These are phyloP conservation scores for Kregervanrija fluxuum DNA, from an alignment of 805 yeast species.

Conservation along the genomic window DNA sequence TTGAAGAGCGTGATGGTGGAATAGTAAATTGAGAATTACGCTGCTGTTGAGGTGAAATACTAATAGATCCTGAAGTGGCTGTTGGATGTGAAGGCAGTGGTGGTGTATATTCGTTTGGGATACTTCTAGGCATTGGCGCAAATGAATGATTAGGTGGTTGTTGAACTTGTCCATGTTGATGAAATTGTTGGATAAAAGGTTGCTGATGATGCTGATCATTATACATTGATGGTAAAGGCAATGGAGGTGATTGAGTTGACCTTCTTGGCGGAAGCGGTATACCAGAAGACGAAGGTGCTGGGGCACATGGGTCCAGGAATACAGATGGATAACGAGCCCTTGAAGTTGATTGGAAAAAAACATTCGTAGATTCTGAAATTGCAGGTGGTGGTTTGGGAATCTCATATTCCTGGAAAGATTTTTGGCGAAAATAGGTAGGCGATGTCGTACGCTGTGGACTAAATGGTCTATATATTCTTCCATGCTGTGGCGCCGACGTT, in stretches of 20 bases:
- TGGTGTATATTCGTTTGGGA: constrained; percentile 7
- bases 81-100: constrained; percentile 12
- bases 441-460: constrained; percentile 11
- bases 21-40: not conserved
- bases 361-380: constrained; percentile 2
- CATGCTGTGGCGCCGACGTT: constrained; percentile 3
- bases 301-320: constrained; percentile 43
- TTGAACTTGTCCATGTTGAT: constrained; percentile 1
- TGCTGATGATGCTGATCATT: constrained; percentile 3
- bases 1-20: too few species aligned
- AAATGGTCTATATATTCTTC: constrained; percentile 4
- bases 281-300: constrained; percentile 24
- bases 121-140: constrained; percentile 6
- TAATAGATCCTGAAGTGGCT: not conserved
- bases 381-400: too few species aligned
- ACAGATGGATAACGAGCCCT: constrained; percentile 42
- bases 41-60: not conserved
- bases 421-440: constrained; percentile 16
- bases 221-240: not conserved
- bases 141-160: constrained; percentile 1
- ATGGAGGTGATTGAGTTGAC: constrained; percentile 4
- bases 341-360: constrained; percentile 20
- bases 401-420: too few species aligned
- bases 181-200: constrained; percentile 4
- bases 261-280: not conserved